Evolutionary conservation across 2,329 filamentous ascomycete species (phyloP).

Genomic region (Chrysoporthe cubensis): DNA sequence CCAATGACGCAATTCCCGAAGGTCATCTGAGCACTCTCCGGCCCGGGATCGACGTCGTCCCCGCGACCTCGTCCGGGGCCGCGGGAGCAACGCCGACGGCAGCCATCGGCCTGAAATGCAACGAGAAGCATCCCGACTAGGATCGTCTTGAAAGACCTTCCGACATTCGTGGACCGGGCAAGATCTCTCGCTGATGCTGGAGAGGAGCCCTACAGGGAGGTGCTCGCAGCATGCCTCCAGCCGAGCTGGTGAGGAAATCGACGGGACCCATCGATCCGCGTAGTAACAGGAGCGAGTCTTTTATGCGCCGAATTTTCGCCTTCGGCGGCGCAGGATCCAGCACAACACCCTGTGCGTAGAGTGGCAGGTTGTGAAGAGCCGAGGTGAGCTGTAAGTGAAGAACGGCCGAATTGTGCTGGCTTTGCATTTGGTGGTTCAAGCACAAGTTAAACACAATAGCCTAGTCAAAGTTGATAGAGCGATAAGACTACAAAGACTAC

Average conservation of each 20-base stretch:
- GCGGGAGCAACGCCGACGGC: neutral
- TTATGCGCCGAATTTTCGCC: neutral
- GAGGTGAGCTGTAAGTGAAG: neutral
- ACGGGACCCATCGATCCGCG: neutral
- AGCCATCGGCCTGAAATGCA: neutral
- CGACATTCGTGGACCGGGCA: neutral
- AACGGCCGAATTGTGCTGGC: too few species aligned
- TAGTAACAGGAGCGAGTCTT: neutral
- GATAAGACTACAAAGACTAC: neutral
- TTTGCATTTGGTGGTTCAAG: too few species aligned
- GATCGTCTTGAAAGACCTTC: neutral
- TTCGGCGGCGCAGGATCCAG: neutral
- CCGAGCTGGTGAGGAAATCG: neutral
- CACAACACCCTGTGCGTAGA: too few species aligned
- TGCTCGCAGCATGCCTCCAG: neutral
- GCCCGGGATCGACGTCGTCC: slow-evolving; percentile 6
- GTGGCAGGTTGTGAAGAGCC: neutral
- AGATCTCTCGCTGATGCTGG: neutral
- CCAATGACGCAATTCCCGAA: slow-evolving; percentile 9
- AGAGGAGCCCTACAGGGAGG: neutral
- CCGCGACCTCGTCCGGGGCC: slow-evolving; percentile 1
- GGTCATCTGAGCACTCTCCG: slow-evolving; percentile 8
- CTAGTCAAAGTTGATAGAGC: neutral
- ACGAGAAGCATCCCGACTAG: too few species aligned
- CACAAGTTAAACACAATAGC: neutral